Evolutionary conservation across 2,329 filamentous ascomycete species (phyloP).

Genomic region (Penicillium expansum): DNA sequence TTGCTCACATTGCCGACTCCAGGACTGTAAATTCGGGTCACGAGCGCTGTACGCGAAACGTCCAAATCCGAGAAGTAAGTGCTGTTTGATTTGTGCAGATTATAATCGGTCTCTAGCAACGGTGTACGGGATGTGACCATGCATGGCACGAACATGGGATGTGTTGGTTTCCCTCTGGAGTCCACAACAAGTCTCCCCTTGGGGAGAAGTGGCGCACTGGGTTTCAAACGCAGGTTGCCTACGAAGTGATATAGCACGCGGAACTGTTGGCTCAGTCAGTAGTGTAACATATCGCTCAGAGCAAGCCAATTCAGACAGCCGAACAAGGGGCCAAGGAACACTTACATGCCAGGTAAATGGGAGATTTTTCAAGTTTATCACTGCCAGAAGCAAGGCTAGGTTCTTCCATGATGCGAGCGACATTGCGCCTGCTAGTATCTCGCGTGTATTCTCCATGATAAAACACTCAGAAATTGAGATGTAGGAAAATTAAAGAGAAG

Average conservation of each 20-base stretch:
- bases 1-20: conserved; percentile 55
- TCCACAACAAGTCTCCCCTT: conserved; percentile 36
- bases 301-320: not conserved
- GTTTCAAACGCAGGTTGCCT: conserved; percentile 53
- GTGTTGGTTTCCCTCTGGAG: conserved; percentile 39
- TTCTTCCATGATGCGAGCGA: conserved; percentile 35
- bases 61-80: conserved; percentile 89
- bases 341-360: conserved; percentile 43
- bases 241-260: conserved; percentile 60
- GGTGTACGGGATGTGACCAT: conserved; percentile 66
- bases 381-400: conserved; percentile 36
- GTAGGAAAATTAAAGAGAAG: not conserved
- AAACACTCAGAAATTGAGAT: not conserved
- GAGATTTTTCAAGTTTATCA: conserved; percentile 40
- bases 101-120: conserved; percentile 79
- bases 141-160: conserved; percentile 70
- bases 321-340: not conserved
- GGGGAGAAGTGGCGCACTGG: conserved; percentile 47
- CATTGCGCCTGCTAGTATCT: conserved; percentile 19
- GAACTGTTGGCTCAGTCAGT: conserved; percentile 42
- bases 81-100: conserved; percentile 76
- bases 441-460: conserved; percentile 22
- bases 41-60: conserved; percentile 74
- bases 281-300: not conserved
- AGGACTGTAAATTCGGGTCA: conserved; percentile 64